phyloP scores from a whole-genome alignment of 139 green algal species.

The Micractinium sp. region DNA sequence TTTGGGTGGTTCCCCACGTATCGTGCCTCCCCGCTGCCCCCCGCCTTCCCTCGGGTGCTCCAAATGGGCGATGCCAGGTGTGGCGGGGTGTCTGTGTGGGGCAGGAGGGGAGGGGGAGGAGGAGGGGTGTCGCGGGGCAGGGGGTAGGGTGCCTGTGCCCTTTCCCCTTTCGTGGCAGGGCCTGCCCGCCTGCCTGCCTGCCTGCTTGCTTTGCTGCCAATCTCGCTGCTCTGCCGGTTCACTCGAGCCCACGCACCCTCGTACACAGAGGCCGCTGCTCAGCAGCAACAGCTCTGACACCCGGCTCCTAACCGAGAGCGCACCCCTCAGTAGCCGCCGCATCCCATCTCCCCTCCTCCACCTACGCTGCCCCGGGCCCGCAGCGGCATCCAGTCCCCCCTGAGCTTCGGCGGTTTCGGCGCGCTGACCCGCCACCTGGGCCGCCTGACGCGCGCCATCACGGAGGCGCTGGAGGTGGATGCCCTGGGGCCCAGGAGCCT shows the following conservation, averaged over 20 bases:
- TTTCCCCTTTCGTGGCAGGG: too few species aligned
- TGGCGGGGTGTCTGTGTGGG: neutral
- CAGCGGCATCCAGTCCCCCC: constrained; percentile 91
- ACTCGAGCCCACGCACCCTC: too few species aligned
- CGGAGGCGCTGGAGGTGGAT: constrained; percentile 60
- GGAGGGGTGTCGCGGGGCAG: too few species aligned
- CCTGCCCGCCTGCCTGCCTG: neutral
- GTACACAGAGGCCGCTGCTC: too few species aligned
- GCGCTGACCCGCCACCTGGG: constrained; percentile 76
- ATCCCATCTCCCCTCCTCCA: neutral
- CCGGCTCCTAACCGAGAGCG: too few species aligned
- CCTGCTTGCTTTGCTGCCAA: too few species aligned
- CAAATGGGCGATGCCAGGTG: constrained; percentile 71
- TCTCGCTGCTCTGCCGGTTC: too few species aligned
- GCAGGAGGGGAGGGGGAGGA: neutral
- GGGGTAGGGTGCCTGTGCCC: neutral
- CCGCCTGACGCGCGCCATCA: constrained; percentile 69
- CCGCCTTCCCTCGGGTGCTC: constrained; percentile 84
- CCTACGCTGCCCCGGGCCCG: neutral
- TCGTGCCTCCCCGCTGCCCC: constrained; percentile 80
- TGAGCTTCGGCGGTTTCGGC: constrained; percentile 96
- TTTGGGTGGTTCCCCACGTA: constrained; percentile 98
- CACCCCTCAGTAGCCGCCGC: too few species aligned
- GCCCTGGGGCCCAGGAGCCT: constrained; percentile 42
- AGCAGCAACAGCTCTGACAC: too few species aligned